These are phyloP conservation scores for Alternaria metachromatica DNA, from an alignment of 2,329 filamentous ascomycete genomes.

Conservation along the genomic window DNA sequence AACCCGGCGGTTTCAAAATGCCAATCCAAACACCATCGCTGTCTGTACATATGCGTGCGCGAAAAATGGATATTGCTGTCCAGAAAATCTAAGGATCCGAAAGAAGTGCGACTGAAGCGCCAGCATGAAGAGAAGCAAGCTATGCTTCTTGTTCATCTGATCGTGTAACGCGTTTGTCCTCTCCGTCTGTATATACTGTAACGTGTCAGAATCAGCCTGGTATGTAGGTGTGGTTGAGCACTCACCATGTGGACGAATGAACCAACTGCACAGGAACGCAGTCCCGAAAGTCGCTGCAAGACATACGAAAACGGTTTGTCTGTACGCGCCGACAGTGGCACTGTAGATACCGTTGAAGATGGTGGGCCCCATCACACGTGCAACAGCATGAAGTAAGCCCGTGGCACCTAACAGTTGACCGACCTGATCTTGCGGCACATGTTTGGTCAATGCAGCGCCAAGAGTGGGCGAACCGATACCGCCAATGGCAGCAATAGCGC, in stretches of 20 bases:
- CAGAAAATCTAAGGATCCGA: constrained; percentile 1
- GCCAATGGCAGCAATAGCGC: constrained; percentile 76
- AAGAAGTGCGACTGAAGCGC: neutral
- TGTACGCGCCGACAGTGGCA: constrained; percentile 76
- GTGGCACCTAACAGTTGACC: constrained; percentile 89
- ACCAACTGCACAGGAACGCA: constrained; percentile 70
- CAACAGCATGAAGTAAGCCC: constrained; percentile 82
- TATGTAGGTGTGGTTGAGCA: constrained; percentile 22
- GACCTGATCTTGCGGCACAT: constrained; percentile 80
- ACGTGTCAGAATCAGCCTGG: neutral
- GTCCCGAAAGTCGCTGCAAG: constrained; percentile 70
- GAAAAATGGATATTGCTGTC: neutral
- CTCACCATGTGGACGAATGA: constrained; percentile 78
- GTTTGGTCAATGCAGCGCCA: constrained; percentile 86
- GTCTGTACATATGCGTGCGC: neutral
- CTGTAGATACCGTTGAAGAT: constrained; percentile 88
- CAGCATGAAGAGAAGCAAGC: neutral
- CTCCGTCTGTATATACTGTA: constrained; percentile 17
- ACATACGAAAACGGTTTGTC: constrained; percentile 83
- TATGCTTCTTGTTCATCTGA: constrained; percentile 8
- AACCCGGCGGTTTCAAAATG: neutral
- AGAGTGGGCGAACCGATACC: constrained; percentile 86
- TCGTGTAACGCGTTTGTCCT: constrained; percentile 6
- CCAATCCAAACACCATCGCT: constrained; percentile 1
- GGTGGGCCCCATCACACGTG: constrained; percentile 78